Evolutionary conservation across 805 yeast genomes (phyloP).

Genomic region (Osmozyma mogii): DNA sequence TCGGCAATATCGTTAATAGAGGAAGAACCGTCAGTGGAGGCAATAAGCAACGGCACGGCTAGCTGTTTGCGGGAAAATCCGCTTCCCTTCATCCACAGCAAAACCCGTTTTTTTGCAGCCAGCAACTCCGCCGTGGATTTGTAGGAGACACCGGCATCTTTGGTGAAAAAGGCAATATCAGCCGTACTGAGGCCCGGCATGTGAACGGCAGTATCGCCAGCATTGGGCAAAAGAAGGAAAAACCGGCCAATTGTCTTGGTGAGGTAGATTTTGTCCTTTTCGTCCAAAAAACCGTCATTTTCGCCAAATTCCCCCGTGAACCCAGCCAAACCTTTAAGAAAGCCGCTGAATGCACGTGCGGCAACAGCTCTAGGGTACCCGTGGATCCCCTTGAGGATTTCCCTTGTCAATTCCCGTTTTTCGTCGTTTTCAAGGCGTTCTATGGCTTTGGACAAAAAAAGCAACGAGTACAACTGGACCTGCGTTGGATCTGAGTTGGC

Average conservation of each 20-base stretch:
- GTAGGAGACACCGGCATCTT: conserved; percentile 58
- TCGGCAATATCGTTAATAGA: conserved; percentile 48
- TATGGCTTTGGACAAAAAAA: conserved; percentile 63
- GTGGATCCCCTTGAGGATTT: conserved; percentile 40
- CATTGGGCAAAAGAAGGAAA: conserved; percentile 45
- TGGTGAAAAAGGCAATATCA: conserved; percentile 58
- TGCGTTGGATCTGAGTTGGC: conserved; percentile 35
- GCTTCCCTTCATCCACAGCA: conserved; percentile 32
- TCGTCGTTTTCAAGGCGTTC: conserved; percentile 40
- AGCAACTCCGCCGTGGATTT: conserved; percentile 38
- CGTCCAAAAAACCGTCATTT: conserved; percentile 13
- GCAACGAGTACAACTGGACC: conserved; percentile 54
- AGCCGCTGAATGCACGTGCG: conserved; percentile 55
- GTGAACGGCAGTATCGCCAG: conserved; percentile 17
- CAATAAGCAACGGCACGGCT: conserved; percentile 50
- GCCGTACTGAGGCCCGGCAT: conserved; percentile 58
- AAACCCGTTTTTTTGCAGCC: conserved; percentile 18
- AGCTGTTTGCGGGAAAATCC: conserved; percentile 33
- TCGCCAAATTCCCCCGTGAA: conserved; percentile 12
- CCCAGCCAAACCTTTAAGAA: conserved; percentile 43
- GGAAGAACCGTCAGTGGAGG: conserved; percentile 52
- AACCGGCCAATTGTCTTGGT: conserved; percentile 44
- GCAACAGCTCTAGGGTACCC: conserved; percentile 24
- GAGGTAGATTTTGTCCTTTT: conserved; percentile 39
- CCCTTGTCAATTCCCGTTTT: conserved; percentile 37